Evolutionary conservation across 1,139 yeast species (phyloP), one percentile per base, ranked within the genome.

Genomic region (Pneumocystis wakefieldiae): DNA sequence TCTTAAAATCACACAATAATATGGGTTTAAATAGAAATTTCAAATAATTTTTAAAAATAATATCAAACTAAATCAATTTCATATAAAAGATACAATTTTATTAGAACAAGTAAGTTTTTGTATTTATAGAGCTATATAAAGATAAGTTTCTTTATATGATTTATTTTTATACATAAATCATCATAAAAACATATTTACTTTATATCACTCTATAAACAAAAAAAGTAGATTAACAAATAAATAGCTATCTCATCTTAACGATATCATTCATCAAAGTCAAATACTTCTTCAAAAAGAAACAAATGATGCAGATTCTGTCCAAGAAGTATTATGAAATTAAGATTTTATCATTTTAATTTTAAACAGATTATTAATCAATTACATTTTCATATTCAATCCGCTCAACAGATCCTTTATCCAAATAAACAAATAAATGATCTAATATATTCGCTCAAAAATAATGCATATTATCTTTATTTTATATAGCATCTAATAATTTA

Each of bases 371-470:
- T n/a, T 8, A n/a, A 15, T n/a, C 48, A 39, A 8, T 39, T n/a
- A n/a, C 24, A n/a, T 7, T 24, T 15, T 7, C 17, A n/a, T 8
- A 39, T n/a, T n/a, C 48, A 39, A n/a, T 39, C 48, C 17, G 19
- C 48, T n/a, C 48, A 17, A n/a, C 48, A 17, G 3, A 39, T 39
- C 10, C 24, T 39, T 32, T 32, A 32, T 32, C 35, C 35, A 32
- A 32, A 32, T 32, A 8, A 32, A 32, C 35, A 38, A 36, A 37
- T 57, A 6, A 37, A 60, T 6, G 59, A 61, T n/a, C 64, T 63
- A 5, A 57, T 61, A 14, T 57, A 58, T 32, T 14, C 59, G 1
- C 32, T 63, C 12, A 59, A 62, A 6, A 39, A 53, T 1, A 60
- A 63, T 39, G 39, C 59, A n/a, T 57, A 42, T 4, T 7, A 29